These are phyloP conservation scores for Castanea sativa DNA, from an alignment of 306 rosid genomes.

Conservation along the genomic window DNA sequence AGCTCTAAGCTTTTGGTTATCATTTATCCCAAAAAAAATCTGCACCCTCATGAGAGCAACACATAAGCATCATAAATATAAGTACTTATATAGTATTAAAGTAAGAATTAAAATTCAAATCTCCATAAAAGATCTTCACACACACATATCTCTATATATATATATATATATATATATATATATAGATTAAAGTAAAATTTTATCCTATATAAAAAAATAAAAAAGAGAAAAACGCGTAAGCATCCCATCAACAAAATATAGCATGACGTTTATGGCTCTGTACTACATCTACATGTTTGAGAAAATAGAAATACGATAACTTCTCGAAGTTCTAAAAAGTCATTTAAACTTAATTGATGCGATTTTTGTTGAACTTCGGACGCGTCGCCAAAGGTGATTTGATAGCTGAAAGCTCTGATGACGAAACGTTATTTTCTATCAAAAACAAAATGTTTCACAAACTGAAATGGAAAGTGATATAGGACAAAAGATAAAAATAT, in stretches of 20 bases:
- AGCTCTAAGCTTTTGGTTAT: too few relatives aligned
- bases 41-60: too few relatives aligned
- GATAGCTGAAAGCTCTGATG: background rate
- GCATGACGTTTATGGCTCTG: background rate
- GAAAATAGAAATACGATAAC: background rate
- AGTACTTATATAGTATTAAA: too few relatives aligned
- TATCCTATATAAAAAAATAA: too few relatives aligned
- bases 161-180: too few relatives aligned
- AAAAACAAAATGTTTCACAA: too few relatives aligned
- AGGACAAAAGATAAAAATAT: too few relatives aligned
- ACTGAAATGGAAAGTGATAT: too few relatives aligned
- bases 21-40: too few relatives aligned
- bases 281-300: background rate
- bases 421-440: background rate
- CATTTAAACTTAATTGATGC: background rate
- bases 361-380: background rate
- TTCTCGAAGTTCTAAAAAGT: background rate
- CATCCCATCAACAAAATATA: background rate
- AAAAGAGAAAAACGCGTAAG: background rate
- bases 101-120: too few relatives aligned
- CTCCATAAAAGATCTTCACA: too few relatives aligned
- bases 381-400: background rate
- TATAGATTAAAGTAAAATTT: too few relatives aligned
- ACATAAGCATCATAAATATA: background rate
- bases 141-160: fast-evolving